Evolutionary conservation across 129 eudicot species (phyloP).

Genomic region (Pseudognaphalium luteoalbum): DNA sequence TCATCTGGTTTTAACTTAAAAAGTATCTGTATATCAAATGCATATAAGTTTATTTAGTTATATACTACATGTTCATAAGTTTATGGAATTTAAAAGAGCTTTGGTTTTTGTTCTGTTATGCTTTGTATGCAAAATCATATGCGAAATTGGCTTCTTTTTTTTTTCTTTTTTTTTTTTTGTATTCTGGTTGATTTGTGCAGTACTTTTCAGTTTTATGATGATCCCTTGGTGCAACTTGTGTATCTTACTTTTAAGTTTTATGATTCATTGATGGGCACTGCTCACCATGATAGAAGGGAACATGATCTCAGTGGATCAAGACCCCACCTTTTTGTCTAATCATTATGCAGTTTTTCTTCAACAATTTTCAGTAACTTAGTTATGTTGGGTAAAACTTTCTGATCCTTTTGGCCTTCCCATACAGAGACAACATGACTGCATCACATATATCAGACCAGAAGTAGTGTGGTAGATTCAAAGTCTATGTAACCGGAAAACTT

Average conservation of each 20-base stretch:
- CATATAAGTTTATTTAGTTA: too few species aligned
- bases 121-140: not conserved
- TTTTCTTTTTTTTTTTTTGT: too few species aligned
- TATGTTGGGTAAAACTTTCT: not conserved
- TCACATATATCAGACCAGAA: not conserved
- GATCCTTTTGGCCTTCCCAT: conserved; percentile 3
- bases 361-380: not conserved
- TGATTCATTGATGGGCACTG: conserved; percentile 22
- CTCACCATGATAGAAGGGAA: conserved; percentile 20
- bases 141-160: not conserved
- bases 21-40: too few species aligned
- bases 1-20: too few species aligned
- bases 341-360: conserved; percentile 8
- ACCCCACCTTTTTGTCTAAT: conserved; percentile 21
- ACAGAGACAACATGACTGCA: not conserved
- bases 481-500: not conserved
- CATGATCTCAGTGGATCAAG: conserved; percentile 23
- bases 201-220: not conserved
- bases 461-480: conserved; percentile 4
- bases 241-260: conserved; percentile 17
- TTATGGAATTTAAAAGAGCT: too few species aligned
- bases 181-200: not conserved
- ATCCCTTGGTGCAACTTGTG: conserved; percentile 22
- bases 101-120: too few species aligned
- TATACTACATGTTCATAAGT: too few species aligned